Evolutionary conservation across 1,284 basidiomycete species (phyloP).

Genomic region (Pseudozyma tsukubaensis): DNA sequence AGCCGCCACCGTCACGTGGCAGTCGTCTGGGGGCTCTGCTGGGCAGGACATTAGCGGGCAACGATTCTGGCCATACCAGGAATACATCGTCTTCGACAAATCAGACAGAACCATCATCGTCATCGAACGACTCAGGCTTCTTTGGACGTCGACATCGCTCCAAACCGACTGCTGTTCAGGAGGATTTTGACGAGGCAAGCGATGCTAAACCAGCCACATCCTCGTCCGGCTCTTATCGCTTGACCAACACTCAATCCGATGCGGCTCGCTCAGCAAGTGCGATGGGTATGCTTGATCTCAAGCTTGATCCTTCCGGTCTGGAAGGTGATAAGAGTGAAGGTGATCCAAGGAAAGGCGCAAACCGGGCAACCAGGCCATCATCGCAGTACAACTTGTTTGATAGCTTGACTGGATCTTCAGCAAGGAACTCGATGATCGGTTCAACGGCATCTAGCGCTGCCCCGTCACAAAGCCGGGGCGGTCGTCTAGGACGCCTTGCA

Average conservation of each 20-base stretch:
- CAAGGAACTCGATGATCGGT: neutral
- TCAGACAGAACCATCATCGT: constrained; percentile 17
- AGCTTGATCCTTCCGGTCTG: constrained; percentile 1
- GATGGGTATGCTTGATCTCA: constrained; percentile 28
- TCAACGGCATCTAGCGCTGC: constrained; percentile 3
- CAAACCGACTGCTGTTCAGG: constrained; percentile 10
- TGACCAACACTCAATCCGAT: neutral
- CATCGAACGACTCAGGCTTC: constrained; percentile 31
- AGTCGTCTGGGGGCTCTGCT: constrained; percentile 39
- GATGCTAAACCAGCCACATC: neutral
- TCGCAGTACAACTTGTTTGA: constrained; percentile 32
- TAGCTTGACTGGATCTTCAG: neutral
- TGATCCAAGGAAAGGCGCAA: neutral
- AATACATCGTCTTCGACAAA: constrained; percentile 22
- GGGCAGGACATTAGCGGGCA: constrained; percentile 13
- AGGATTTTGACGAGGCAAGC: constrained; percentile 6
- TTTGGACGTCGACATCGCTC: constrained; percentile 25
- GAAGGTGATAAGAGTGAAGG: neutral
- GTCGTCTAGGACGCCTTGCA: constrained; percentile 41
- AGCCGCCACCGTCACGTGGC: constrained; percentile 18
- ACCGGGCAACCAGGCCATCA: constrained; percentile 19
- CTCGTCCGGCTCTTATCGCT: neutral
- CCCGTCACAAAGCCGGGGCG: constrained; percentile 22
- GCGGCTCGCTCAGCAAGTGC: constrained; percentile 19
- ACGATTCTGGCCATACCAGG: constrained; percentile 11